Evolutionary conservation across 768 basidiomycete genomes (phyloP).

Genomic region (Amanita muscaria): DNA sequence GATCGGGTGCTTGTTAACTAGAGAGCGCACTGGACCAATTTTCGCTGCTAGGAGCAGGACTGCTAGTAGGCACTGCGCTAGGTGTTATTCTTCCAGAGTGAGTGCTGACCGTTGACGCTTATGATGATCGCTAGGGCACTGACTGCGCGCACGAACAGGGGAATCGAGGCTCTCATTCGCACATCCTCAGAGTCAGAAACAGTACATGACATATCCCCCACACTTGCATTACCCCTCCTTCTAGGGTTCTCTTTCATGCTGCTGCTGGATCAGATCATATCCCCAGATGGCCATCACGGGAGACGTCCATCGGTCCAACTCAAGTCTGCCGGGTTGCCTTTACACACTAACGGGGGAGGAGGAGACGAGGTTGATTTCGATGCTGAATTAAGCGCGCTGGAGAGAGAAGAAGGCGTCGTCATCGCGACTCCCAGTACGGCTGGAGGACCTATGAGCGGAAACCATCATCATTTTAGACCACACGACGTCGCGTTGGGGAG

Average conservation of each 20-base stretch:
- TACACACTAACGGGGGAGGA: slow-evolving; percentile 8
- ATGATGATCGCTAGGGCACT: too few relatives aligned
- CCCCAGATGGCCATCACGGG: slow-evolving; percentile 41
- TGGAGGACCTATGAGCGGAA: background rate
- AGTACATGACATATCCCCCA: slow-evolving; percentile 33
- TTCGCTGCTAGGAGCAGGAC: slow-evolving; percentile 62
- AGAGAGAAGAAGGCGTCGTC: slow-evolving; percentile 26
- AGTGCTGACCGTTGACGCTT: slow-evolving; percentile 22
- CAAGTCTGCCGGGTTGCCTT: slow-evolving; percentile 9
- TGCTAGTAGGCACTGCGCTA: slow-evolving; percentile 83
- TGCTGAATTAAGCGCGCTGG: slow-evolving; percentile 52
- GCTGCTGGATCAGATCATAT: slow-evolving; percentile 54
- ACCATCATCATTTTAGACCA: slow-evolving; percentile 14
- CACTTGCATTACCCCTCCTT: slow-evolving; percentile 56
- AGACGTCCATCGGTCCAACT: slow-evolving; percentile 14
- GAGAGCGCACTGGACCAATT: slow-evolving; percentile 34
- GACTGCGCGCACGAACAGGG: too few relatives aligned
- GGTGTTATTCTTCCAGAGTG: slow-evolving; percentile 93
- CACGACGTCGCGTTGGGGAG: slow-evolving; percentile 14
- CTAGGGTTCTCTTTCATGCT: slow-evolving; percentile 59
- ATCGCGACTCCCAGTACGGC: background rate
- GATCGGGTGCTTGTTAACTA: slow-evolving; percentile 13
- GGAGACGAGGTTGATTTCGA: slow-evolving; percentile 43
- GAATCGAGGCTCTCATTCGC: background rate
- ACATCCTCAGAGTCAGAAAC: slow-evolving; percentile 44